Conservation (phyloP, 257 asterid genomes). For the Perilla frutescens region DNA sequence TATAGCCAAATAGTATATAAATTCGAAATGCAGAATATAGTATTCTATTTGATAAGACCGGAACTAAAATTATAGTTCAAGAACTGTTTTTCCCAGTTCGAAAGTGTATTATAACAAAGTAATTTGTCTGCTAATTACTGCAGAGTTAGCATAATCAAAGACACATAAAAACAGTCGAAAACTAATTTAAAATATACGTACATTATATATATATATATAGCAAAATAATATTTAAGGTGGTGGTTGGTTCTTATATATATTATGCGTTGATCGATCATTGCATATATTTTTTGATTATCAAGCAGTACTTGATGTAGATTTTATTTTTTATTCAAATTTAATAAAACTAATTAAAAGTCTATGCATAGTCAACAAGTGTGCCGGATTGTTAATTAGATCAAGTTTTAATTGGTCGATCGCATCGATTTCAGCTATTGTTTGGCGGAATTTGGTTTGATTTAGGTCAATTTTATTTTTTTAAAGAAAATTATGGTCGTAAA, state of each 20-base stretch:
- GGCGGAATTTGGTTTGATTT: slow-evolving; percentile 32
- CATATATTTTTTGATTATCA: background rate
- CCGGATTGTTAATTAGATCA: background rate
- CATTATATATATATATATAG: background rate
- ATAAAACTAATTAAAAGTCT: background rate
- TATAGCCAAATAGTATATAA: slow-evolving; percentile 2
- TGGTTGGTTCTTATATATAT: background rate
- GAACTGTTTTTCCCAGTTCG: background rate
- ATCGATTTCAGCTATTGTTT: slow-evolving; percentile 6
- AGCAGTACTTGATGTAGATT: background rate
- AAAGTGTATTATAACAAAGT: background rate
- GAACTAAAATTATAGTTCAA: background rate
- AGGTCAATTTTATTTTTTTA: background rate
- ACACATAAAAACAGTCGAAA: background rate
- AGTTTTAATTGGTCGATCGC: background rate
- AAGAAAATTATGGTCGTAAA: background rate
- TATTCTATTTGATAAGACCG: background rate
- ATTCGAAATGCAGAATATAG: background rate
- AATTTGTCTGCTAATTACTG: background rate
- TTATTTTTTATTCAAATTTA: background rate
- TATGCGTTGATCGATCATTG: background rate
- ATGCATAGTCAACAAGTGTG: slow-evolving; percentile 14
- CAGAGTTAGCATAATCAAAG: slow-evolving; percentile 25
- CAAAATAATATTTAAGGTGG: background rate
- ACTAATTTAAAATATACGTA: background rate